These are phyloP conservation scores for Rubroshorea leprosula DNA, from an alignment of 345 rosid species.

Conservation along the genomic window DNA sequence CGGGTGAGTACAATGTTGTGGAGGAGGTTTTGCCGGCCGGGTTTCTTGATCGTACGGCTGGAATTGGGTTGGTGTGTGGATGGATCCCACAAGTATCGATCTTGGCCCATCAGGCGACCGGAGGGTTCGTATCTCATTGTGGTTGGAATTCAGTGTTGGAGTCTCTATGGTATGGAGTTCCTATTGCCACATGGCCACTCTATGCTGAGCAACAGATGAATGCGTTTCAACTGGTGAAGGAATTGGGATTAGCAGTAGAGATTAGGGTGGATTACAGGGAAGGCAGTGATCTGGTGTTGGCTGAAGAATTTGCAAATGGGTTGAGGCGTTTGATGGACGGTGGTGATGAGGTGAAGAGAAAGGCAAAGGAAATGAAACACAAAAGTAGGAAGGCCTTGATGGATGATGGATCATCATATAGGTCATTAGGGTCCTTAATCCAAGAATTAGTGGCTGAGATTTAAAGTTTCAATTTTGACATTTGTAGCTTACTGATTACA, in stretches of 20 bases:
- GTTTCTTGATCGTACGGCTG: constrained; percentile 15
- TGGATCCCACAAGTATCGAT: constrained; percentile 21
- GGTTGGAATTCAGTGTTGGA: constrained; percentile 29
- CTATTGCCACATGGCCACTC: constrained; percentile 13
- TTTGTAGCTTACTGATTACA: too few species aligned
- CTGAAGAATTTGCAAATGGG: constrained; percentile 6
- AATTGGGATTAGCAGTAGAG: constrained; percentile 19
- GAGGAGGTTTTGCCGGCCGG: constrained; percentile 17
- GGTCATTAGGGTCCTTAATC: not conserved
- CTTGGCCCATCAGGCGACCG: constrained; percentile 16
- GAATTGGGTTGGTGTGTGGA: constrained; percentile 18
- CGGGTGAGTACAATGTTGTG: not conserved
- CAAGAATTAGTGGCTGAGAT: too few species aligned
- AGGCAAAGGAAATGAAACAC: not conserved
- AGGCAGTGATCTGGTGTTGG: constrained; percentile 1
- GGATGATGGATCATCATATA: not conserved
- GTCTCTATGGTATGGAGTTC: constrained; percentile 23
- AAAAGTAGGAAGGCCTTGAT: not conserved
- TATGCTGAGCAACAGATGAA: constrained; percentile 29
- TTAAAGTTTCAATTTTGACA: too few species aligned
- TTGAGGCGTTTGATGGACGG: constrained; percentile 12
- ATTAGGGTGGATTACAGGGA: constrained; percentile 20
- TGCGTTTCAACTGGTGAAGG: constrained; percentile 21
- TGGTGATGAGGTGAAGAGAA: not conserved
- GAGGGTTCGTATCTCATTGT: constrained; percentile 25